Conservation (phyloP, 2,329 filamentous ascomycete genomes). For the Arthrinium phaeospermum region DNA sequence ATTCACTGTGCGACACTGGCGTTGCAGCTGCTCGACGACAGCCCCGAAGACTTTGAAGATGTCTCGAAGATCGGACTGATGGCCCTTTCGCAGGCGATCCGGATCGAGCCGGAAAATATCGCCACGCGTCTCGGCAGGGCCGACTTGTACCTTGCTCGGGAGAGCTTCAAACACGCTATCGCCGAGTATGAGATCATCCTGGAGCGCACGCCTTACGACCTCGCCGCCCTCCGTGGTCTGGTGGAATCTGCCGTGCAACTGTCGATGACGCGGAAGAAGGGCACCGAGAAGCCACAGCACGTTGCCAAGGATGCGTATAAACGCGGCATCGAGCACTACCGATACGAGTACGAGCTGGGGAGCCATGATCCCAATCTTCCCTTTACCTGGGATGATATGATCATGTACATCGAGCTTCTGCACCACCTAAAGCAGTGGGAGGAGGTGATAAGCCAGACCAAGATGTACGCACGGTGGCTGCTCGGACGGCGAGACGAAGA, state of each 20-base stretch:
- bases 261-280: conserved; percentile 53
- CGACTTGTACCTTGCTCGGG: conserved; percentile 58
- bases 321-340: conserved; percentile 51
- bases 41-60: conserved; percentile 50
- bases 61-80: conserved; percentile 61
- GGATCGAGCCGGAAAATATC: conserved; percentile 62
- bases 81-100: conserved; percentile 65
- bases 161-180: conserved; percentile 53
- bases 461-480: conserved; percentile 79
- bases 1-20: conserved; percentile 63
- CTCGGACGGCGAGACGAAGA: conserved; percentile 74
- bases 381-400: conserved; percentile 79
- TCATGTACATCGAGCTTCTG: conserved; percentile 84
- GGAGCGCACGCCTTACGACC: conserved; percentile 57
- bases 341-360: conserved; percentile 29
- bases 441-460: conserved; percentile 73
- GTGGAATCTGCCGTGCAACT: conserved; percentile 60
- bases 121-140: conserved; percentile 65
- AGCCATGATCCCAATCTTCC: conserved; percentile 42
- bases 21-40: conserved; percentile 52
- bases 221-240: conserved; percentile 59
- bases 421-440: conserved; percentile 66
- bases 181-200: conserved; percentile 62
- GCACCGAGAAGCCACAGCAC: conserved; percentile 37
- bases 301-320: conserved; percentile 55